Base-by-base conservation (phyloP, 306 rosid species). In the Prunus mume region DNA sequence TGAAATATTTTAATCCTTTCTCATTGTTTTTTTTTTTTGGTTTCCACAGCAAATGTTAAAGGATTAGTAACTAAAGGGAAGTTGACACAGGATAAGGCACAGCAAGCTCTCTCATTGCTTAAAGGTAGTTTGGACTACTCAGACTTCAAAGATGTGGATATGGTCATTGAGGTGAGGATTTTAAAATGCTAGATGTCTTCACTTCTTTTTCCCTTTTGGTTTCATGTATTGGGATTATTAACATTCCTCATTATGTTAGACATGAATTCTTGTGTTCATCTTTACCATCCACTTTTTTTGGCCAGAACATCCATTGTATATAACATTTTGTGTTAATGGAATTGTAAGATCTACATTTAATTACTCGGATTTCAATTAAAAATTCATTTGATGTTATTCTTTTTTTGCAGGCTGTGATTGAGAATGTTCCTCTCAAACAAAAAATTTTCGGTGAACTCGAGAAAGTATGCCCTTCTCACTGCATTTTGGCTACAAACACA, bases 401-500 rank as follows among this genome's bases (percentile, higher is more conserved):
- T 78, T 74, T 19, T 79, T 74, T 85, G 86, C 82, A 96, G 98
- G 99, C 99, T 80, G 98, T 85, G 58, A 84, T 93, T 83, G 99
- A 96, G 82, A 96, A 78, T 47, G 64, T 96, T 72, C 82, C 93
- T 69, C 93, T 92, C 52, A 96, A 92, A 82, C 98, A 92, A 85
- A 58, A 84, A 67, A 92, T 96, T 73, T 96, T 96, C 83, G 83
- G 88, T 73, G 99, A 96, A 78, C 84, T 96, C 68, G 98, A 92
- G 85, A 89, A 89, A 78, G 85, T 78, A 61, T 96, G 99, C 75
- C 93, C 98, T 82, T 82, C 97, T 47, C 93, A 91, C 81, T 92
- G 98, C 80, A 87, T 91, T 72, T 87, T 96, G 83, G 93, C 98
- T 17, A 52, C 97, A 74, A 96, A 96, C 81, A 96, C 99, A 43